phyloP scores from a whole-genome alignment of 208 protist species.

The Trypanosoma congolense region DNA sequence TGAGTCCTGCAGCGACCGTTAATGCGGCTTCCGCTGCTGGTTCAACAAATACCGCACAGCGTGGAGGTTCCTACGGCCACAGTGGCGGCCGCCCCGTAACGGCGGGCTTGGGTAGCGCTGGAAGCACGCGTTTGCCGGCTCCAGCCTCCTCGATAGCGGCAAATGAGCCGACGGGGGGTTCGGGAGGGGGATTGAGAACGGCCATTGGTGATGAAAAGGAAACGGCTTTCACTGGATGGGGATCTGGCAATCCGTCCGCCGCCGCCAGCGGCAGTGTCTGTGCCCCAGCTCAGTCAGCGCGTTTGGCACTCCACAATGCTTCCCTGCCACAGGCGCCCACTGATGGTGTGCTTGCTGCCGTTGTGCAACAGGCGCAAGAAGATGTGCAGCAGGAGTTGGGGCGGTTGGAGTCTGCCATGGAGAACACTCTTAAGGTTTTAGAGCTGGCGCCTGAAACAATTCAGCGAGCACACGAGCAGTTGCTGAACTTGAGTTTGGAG shows the following conservation, averaged over 20 bases:
- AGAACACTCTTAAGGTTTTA: conserved; percentile 72
- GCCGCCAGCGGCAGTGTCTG: neutral
- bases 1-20: too few relatives aligned
- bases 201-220: too few relatives aligned
- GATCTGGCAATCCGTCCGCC: neutral
- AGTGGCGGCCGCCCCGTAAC: conserved; percentile 17
- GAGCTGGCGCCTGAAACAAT: conserved; percentile 65
- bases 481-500: conserved; percentile 75
- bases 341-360: conserved; percentile 67
- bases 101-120: conserved; percentile 10
- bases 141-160: too few relatives aligned
- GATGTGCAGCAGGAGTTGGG: conserved; percentile 45
- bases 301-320: conserved; percentile 57
- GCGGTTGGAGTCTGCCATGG: conserved; percentile 48
- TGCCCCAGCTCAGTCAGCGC: conserved; percentile 6
- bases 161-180: too few relatives aligned
- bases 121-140: neutral
- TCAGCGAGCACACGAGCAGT: conserved; percentile 66
- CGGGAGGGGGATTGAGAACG: too few relatives aligned
- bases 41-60: neutral
- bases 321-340: conserved; percentile 52
- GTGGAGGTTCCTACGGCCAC: conserved; percentile 5
- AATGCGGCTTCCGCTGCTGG: neutral
- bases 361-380: conserved; percentile 60
- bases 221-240: neutral